phyloP scores from a whole-genome alignment of 257 asterid genomes.

The Cruciata laevipes region DNA sequence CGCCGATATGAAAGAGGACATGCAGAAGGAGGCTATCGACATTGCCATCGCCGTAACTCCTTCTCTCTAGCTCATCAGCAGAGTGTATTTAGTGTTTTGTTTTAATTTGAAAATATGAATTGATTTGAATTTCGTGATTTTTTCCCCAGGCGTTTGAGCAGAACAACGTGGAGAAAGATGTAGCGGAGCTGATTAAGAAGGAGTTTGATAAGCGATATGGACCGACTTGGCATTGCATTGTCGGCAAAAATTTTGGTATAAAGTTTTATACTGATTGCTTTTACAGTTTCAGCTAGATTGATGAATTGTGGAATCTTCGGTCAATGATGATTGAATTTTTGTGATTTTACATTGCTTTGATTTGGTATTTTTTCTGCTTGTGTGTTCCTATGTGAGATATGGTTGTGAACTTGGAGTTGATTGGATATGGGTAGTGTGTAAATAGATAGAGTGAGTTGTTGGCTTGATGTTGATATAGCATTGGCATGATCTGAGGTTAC shows the following conservation, averaged over 20 bases:
- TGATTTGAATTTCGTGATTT: neutral
- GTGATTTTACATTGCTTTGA: neutral
- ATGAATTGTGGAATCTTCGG: neutral
- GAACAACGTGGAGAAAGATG: conserved; percentile 85
- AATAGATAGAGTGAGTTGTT: neutral
- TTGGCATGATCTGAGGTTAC: neutral
- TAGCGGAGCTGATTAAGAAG: conserved; percentile 92
- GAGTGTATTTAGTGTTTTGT: neutral
- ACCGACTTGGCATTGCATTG: conserved; percentile 99
- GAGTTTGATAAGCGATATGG: conserved; percentile 86
- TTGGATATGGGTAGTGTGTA: conserved; percentile 9
- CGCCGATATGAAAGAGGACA: conserved; percentile 91
- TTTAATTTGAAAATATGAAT: neutral
- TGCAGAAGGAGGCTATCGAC: conserved; percentile 91
- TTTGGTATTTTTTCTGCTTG: neutral
- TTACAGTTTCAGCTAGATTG: neutral
- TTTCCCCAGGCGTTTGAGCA: conserved; percentile 75
- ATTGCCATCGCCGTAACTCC: conserved; percentile 68
- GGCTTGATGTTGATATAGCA: neutral
- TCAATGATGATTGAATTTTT: neutral
- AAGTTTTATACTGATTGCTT: neutral
- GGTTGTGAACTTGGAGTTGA: neutral
- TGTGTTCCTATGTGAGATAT: neutral
- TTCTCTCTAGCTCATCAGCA: neutral
- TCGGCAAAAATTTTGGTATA: conserved; percentile 98